These are phyloP conservation scores for Drosera capensis DNA, from an alignment of 148 eudicot species.

Conservation along the genomic window DNA sequence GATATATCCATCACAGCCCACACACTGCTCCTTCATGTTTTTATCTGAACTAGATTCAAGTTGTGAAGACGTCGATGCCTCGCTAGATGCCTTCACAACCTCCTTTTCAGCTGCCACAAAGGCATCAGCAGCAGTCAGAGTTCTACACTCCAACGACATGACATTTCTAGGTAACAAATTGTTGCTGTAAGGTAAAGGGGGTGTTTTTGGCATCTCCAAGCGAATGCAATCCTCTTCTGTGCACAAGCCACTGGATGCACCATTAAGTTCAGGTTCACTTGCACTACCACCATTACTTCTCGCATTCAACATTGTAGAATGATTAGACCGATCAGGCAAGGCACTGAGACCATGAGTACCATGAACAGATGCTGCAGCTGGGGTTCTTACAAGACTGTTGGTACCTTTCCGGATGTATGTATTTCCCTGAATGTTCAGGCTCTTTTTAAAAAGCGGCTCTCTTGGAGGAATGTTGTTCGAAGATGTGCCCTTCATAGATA, in stretches of 20 bases:
- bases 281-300: neutral
- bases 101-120: constrained; percentile 16
- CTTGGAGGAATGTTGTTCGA: constrained; percentile 15
- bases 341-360: constrained; percentile 18
- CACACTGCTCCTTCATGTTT: constrained; percentile 23
- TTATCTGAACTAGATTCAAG: constrained; percentile 20
- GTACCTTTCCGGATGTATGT: constrained; percentile 84
- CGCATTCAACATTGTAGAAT: constrained; percentile 6
- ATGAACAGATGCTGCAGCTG: constrained; percentile 18
- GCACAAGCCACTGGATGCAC: neutral
- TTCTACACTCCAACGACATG: constrained; percentile 13
- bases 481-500: constrained; percentile 19
- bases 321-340: constrained; percentile 17
- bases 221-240: constrained; percentile 13
- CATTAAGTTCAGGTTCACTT: neutral
- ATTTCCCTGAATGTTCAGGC: constrained; percentile 19
- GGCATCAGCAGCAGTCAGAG: constrained; percentile 20
- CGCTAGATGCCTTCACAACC: constrained; percentile 17
- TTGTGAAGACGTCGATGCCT: constrained; percentile 13
- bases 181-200: constrained; percentile 24
- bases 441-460: constrained; percentile 13
- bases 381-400: constrained; percentile 65
- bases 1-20: constrained; percentile 28
- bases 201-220: constrained; percentile 32
- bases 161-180: constrained; percentile 14